Evolutionary conservation across 139 green algal species (phyloP).

Genomic region (Nannochloris sp.): DNA sequence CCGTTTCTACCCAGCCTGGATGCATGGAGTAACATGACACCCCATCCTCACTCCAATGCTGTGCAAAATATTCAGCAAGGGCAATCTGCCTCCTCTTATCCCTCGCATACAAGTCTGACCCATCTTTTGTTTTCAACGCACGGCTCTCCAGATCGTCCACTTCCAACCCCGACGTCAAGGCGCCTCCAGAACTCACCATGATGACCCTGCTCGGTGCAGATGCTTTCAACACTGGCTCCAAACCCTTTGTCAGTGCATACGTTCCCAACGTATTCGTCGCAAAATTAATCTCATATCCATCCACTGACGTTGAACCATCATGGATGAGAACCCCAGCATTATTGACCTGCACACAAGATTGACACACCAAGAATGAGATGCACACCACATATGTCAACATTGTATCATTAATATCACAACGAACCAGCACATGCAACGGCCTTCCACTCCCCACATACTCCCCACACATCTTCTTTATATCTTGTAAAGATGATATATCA

Average conservation of each 20-base stretch:
- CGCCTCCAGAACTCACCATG: constrained; percentile 48
- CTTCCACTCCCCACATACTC: constrained; percentile 24
- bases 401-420: no score
- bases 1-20: constrained; percentile 46
- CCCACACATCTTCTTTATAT: constrained; percentile 30
- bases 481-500: constrained; percentile 47
- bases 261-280: constrained; percentile 55
- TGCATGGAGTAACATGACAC: constrained; percentile 14
- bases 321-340: constrained; percentile 59
- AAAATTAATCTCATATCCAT: constrained; percentile 54
- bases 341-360: constrained; percentile 32
- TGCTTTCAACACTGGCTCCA: constrained; percentile 36
- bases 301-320: constrained; percentile 28
- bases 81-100: constrained; percentile 57
- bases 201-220: constrained; percentile 32
- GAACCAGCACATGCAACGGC: constrained; percentile 42
- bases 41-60: constrained; percentile 15
- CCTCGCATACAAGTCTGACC: constrained; percentile 30
- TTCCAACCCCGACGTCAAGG: constrained; percentile 44
- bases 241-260: constrained; percentile 40
- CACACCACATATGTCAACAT: no score
- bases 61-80: constrained; percentile 40
- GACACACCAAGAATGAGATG: no score
- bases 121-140: constrained; percentile 14
- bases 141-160: constrained; percentile 31